Evolutionary conservation across 2,329 filamentous ascomycete species (phyloP).

Genomic region (Pseudocercospora fijiensis): DNA sequence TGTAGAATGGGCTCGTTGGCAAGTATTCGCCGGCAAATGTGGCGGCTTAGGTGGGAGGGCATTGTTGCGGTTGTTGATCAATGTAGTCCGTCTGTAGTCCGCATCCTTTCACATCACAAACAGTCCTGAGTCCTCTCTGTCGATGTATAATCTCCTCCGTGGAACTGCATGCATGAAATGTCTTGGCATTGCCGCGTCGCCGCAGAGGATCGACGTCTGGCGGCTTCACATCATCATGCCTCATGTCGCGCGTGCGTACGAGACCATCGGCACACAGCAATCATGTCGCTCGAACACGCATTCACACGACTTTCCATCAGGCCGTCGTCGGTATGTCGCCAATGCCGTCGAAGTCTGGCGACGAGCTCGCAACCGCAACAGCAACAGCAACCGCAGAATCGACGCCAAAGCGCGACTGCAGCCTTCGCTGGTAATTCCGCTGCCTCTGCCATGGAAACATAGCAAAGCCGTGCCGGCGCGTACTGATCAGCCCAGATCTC

Average conservation of each 20-base stretch:
- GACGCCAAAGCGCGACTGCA: conserved; percentile 30
- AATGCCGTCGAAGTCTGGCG: conserved; percentile 32
- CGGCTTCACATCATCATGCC: neutral
- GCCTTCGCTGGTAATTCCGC: conserved; percentile 28
- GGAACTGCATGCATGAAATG: neutral
- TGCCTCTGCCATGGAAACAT: neutral
- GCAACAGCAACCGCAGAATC: conserved; percentile 29
- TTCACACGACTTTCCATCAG: conserved; percentile 32
- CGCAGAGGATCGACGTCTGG: neutral
- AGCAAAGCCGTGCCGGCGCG: neutral
- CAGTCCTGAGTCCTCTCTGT: no score
- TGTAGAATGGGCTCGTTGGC: conserved; percentile 51
- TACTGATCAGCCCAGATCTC: conserved; percentile 3
- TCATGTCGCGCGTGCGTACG: no score
- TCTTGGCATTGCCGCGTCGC: conserved; percentile 4
- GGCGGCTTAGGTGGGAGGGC: conserved; percentile 61
- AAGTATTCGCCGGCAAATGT: conserved; percentile 59
- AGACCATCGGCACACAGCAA: conserved; percentile 3
- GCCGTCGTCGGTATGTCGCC: conserved; percentile 28
- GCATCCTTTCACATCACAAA: neutral
- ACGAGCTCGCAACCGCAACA: conserved; percentile 26
- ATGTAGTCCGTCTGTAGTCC: conserved; percentile 6
- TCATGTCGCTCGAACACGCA: conserved; percentile 35
- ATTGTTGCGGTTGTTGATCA: conserved; percentile 40
- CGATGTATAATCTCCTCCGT: no score